Evolutionary conservation across 768 basidiomycete species (phyloP), one percentile per base, ranked within the genome.

Genomic region (Chlorophyllum brunneum): DNA sequence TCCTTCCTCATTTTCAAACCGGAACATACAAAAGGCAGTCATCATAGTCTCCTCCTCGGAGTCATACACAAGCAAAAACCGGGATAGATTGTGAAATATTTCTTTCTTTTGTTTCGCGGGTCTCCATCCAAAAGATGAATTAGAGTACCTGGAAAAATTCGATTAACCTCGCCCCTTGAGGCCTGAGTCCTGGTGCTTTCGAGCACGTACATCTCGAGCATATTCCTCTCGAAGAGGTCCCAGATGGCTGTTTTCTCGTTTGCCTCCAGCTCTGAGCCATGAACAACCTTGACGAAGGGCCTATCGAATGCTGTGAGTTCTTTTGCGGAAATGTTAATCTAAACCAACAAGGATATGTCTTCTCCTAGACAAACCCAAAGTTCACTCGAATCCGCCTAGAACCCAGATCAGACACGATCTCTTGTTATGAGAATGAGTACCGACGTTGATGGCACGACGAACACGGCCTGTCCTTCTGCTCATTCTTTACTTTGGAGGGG

Each of bases 1-100:
- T 4, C 69, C 70, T 7, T 80, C 73, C 56, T 92, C 91, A 24
- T 69, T 61, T 50, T 91, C 89, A 54, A 92, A 92, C 1, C 89
- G 80, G 63, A 92, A 91, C 68, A 81, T 80, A 13, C 74, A 58
- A 54, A 72, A 81, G 1, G 73, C 78, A 26, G 70, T 55, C 22
- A 75, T 33, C 10, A 54, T 39, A 3, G 23, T 33, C 30, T 31
- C 43, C 8, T 49, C 41, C 5, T 36, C 27, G 1, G 37, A 23
- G 11, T 42, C 40, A 22, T 59, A 61, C 31, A 77, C 70, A 20
- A 88, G 53, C 48, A 89, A 62, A 63, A 84, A 88, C 16, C 89
- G 80, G 39, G 85, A 82, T 26, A 72, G 62, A 1, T 60, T 39
- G 60, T 84, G 60, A 58, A 88, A 90, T 30, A 89, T 63, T 60